These are phyloP conservation scores for Fusarium sp. DNA, from an alignment of 2,329 filamentous ascomycete genomes.

Conservation along the genomic window DNA sequence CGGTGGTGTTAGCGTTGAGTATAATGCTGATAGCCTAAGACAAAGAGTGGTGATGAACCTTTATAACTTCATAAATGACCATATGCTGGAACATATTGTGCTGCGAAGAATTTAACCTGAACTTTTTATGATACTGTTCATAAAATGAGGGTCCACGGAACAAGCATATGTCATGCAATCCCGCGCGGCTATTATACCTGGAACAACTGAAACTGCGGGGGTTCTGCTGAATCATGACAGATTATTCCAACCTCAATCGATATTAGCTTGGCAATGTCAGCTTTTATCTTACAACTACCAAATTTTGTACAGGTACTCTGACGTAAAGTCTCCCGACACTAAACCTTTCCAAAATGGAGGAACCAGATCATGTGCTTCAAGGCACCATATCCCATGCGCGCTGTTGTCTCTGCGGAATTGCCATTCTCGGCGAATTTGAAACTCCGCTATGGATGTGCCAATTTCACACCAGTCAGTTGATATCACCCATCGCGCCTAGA, in stretches of 20 bases:
- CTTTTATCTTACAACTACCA: background rate
- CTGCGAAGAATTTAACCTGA: rapidly evolving
- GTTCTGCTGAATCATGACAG: background rate
- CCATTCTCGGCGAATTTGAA: background rate
- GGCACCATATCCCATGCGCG: background rate
- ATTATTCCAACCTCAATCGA: background rate
- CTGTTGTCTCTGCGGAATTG: background rate
- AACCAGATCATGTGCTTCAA: background rate
- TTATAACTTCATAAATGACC: no score
- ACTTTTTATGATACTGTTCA: background rate
- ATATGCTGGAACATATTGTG: background rate
- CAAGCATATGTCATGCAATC: no score
- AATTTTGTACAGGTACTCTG: no score
- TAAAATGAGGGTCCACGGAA: no score
- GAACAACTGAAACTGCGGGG: background rate
- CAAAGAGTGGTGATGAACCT: background rate
- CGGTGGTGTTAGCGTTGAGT: constrained; percentile 5
- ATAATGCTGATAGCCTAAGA: background rate
- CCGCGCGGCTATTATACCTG: background rate
- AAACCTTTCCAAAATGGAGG: background rate
- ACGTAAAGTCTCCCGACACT: background rate
- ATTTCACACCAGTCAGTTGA: background rate
- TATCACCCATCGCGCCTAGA: rapidly evolving
- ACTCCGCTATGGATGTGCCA: background rate
- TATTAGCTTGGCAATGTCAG: background rate